These are phyloP conservation scores for barley (Hordeum vulgare) DNA, from an alignment of 176 grass and related monocot genomes.

Conservation along the genomic window DNA sequence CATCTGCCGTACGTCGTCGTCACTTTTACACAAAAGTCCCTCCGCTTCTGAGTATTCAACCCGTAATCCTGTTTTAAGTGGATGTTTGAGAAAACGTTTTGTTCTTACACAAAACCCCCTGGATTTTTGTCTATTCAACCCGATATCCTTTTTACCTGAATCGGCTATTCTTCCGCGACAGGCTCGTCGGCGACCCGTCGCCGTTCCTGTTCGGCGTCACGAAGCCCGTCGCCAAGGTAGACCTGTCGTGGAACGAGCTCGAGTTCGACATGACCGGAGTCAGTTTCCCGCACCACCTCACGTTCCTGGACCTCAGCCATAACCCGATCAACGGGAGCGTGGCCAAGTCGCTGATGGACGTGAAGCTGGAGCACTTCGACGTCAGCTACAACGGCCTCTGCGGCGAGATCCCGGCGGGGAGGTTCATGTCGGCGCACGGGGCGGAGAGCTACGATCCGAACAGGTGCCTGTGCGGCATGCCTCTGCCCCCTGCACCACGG, in stretches of 20 bases:
- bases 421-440: conserved; percentile 31
- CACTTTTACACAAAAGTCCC: no score
- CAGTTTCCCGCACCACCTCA: conserved; percentile 49
- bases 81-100: no score
- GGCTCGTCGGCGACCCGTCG: conserved; percentile 65
- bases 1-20: no score
- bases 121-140: no score
- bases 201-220: no score
- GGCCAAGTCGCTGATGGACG: conserved; percentile 47
- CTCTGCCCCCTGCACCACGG: conserved; percentile 44
- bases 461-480: conserved; percentile 62
- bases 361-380: conserved; percentile 43
- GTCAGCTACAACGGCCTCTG: conserved; percentile 77
- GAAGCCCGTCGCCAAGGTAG: no score
- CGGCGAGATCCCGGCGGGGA: conserved; percentile 63
- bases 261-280: conserved; percentile 64
- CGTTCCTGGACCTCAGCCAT: conserved; percentile 70
- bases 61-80: no score
- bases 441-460: conserved; percentile 43
- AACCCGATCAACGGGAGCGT: conserved; percentile 61
- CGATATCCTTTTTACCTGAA: no score
- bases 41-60: no score
- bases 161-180: conserved; percentile 67
- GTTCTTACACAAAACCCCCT: no score
- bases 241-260: conserved; percentile 79